These are phyloP conservation scores for Phytophthora ramorum DNA, from an alignment of 352 stramenopile genomes.

Conservation along the genomic window DNA sequence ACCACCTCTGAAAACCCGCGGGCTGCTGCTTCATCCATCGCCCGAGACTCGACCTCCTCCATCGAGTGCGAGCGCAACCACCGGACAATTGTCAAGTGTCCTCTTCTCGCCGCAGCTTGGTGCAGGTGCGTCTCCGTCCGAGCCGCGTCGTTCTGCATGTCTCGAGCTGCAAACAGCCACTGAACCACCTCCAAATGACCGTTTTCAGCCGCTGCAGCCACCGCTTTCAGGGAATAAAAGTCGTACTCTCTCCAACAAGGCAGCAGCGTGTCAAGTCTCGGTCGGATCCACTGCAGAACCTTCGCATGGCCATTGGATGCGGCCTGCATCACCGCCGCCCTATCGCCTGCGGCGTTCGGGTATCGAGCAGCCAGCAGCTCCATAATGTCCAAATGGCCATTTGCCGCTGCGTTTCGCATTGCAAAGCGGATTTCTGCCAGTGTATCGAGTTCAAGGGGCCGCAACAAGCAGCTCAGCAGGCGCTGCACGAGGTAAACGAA, in stretches of 20 bases:
- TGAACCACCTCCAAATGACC: constrained; percentile 37
- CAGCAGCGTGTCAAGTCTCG: constrained; percentile 9
- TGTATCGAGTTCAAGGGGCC: constrained; percentile 7
- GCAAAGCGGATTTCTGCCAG: constrained; percentile 28
- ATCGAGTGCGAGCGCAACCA: constrained; percentile 33
- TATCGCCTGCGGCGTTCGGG: constrained; percentile 15
- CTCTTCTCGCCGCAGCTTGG: constrained; percentile 31
- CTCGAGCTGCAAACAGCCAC: constrained; percentile 28
- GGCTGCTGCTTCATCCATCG: constrained; percentile 33
- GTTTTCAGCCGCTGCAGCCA: constrained; percentile 26
- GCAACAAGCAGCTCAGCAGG: constrained; percentile 3
- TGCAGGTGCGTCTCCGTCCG: constrained; percentile 26
- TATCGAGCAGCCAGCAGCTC: constrained; percentile 14
- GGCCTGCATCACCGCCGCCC: constrained; percentile 18
- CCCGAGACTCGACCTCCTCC: constrained; percentile 19
- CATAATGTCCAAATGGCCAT: constrained; percentile 22
- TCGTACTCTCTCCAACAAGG: constrained; percentile 12
- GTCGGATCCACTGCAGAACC: constrained; percentile 28
- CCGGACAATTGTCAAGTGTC: constrained; percentile 31
- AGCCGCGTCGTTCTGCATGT: background rate
- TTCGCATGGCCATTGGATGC: constrained; percentile 24
- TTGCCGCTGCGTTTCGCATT: constrained; percentile 25
- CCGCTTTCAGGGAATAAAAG: constrained; percentile 20
- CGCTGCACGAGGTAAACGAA: constrained; percentile 27
- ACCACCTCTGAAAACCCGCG: constrained; percentile 34